Percentiles rank a stretch among this genome's conserved stretches.
phyloP scores from a whole-genome alignment of 306 rosid species.

The Mimosa pudica region DNA sequence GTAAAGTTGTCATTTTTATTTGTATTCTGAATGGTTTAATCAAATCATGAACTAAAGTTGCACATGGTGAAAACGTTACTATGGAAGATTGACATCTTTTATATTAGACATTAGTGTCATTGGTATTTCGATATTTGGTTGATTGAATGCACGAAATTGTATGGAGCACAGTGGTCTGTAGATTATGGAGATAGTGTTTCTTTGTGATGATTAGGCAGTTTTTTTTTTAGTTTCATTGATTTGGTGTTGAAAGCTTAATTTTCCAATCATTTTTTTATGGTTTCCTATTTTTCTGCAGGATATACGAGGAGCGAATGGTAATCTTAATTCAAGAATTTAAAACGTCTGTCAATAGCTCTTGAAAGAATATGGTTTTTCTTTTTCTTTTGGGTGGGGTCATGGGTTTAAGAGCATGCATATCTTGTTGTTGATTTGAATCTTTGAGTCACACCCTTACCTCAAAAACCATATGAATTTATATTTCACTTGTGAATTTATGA shows the following conservation, averaged over 20 bases:
- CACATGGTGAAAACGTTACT: not conserved
- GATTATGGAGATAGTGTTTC: not conserved
- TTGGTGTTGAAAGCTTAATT: constrained; percentile 17
- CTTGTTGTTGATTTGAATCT: constrained; percentile 10
- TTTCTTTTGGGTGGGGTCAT: not conserved
- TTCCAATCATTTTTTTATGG: constrained; percentile 16
- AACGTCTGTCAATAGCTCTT: constrained; percentile 5
- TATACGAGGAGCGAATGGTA: constrained; percentile 52
- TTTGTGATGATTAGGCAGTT: constrained; percentile 35
- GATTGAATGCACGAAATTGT: not conserved
- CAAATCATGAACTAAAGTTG: not conserved
- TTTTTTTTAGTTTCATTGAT: not conserved
- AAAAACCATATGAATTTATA: not conserved
- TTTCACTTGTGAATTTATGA: not conserved
- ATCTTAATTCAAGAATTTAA: not conserved
- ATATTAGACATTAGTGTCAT: not conserved
- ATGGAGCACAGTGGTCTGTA: not conserved
- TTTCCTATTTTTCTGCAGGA: constrained; percentile 51
- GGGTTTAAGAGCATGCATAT: constrained; percentile 1
- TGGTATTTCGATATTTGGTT: not conserved
- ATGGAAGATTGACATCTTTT: not conserved
- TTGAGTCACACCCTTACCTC: not conserved
- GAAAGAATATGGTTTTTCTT: not conserved
- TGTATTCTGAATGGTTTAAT: not conserved
- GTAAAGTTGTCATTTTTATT: not conserved